Conservation (phyloP, 2,329 filamentous ascomycete species). For the Phaeosphaeriaceae sp. region DNA sequence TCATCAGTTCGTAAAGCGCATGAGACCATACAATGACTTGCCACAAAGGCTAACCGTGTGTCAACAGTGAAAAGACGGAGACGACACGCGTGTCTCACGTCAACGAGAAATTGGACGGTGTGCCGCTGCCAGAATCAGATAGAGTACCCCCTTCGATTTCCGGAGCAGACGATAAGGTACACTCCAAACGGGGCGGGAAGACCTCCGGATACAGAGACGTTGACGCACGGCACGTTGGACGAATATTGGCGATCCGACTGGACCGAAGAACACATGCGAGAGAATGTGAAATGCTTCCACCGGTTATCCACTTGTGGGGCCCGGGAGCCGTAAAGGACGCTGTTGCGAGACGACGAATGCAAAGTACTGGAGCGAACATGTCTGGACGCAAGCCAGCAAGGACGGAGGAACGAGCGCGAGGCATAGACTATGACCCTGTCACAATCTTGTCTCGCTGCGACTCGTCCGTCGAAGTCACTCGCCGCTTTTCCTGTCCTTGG, state of each 20-base stretch:
- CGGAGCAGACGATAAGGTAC: background rate
- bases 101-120: no score
- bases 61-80: background rate
- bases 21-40: background rate
- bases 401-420: conserved; percentile 11
- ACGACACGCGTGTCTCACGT: no score
- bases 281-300: background rate
- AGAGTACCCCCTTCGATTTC: background rate
- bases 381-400: conserved; percentile 6
- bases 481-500: conserved; percentile 52
- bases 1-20: background rate
- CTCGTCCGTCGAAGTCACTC: conserved; percentile 48
- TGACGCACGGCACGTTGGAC: no score
- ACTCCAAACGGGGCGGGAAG: background rate
- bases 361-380: background rate
- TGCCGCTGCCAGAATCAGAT: background rate
- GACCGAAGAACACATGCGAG: background rate
- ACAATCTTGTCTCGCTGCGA: conserved; percentile 39
- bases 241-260: background rate
- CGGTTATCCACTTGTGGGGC: background rate
- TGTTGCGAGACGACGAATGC: background rate
- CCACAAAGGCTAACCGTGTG: background rate
- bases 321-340: background rate
- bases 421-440: conserved; percentile 27
- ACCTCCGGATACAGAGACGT: no score